A percentile compares a stretch with the other conserved stretches of the same genome.
Conservation (phyloP, 176 grass and related monocot species). For the Cenchrus americanus region DNA sequence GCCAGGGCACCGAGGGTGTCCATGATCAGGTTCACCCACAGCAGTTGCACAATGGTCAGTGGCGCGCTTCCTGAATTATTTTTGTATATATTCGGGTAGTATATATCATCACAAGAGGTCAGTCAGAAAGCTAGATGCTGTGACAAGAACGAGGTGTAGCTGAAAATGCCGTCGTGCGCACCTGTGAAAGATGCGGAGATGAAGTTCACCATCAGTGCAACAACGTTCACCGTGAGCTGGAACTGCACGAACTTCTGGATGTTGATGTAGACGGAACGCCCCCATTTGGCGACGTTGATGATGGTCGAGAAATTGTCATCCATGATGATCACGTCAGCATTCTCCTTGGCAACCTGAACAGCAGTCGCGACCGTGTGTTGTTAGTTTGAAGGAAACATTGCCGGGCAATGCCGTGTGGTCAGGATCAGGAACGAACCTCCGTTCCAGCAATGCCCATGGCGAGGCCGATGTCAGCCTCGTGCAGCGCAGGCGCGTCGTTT, state of each 20-base stretch:
- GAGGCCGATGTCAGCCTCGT: conserved; percentile 93
- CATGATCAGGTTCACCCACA: conserved; percentile 99
- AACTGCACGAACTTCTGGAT: conserved; percentile 99
- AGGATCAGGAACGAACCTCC: conserved; percentile 55
- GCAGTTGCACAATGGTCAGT: conserved; percentile 81
- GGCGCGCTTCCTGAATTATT: conserved; percentile 69
- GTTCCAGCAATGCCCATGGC: conserved; percentile 97
- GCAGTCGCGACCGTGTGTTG: background rate
- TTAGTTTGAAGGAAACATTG: background rate
- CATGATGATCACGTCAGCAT: conserved; percentile 92
- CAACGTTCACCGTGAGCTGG: conserved; percentile 90
- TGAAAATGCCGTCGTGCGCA: background rate
- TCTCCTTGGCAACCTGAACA: conserved; percentile 95
- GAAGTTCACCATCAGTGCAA: conserved; percentile 91
- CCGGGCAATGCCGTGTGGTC: background rate
- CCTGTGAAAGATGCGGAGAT: conserved; percentile 85
- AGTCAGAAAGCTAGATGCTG: too few species aligned
- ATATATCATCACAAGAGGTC: background rate
- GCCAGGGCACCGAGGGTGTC: conserved; percentile 90
- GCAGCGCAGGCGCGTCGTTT: conserved; percentile 91
- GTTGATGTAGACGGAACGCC: conserved; percentile 91
- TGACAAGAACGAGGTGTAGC: background rate
- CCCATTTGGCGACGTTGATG: conserved; percentile 94
- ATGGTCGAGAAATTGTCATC: conserved; percentile 94
- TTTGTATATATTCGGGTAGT: background rate